Evolutionary conservation across 257 asterid species (phyloP).

Genomic region (Solanum etuberosum): DNA sequence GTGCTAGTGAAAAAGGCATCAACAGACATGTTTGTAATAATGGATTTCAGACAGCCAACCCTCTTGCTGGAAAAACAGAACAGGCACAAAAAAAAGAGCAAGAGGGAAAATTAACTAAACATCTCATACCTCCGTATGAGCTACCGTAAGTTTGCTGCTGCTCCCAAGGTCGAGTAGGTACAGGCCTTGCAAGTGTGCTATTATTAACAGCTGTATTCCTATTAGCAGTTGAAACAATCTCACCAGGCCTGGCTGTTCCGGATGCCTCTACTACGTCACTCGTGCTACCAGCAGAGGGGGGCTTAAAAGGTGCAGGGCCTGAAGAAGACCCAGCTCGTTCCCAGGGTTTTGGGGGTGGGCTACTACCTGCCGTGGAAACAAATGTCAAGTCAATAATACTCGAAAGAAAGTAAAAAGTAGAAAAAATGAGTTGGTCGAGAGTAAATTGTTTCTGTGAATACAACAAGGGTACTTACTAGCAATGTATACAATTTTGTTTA

Average conservation of each 20-base stretch:
- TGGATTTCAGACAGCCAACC: background rate
- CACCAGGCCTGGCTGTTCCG: constrained; percentile 90
- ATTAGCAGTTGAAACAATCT: constrained; percentile 55
- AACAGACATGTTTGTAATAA: background rate
- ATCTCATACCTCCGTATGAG: constrained; percentile 54
- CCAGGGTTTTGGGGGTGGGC: constrained; percentile 88
- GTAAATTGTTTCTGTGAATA: background rate
- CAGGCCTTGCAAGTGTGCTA: constrained; percentile 59
- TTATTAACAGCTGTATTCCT: constrained; percentile 32
- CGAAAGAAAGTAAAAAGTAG: background rate
- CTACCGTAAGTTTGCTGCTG: constrained; percentile 56
- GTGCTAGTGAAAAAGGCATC: background rate
- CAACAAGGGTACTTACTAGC: background rate
- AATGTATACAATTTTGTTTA: background rate
- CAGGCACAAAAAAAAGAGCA: background rate
- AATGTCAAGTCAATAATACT: background rate
- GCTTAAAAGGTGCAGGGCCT: constrained; percentile 78
- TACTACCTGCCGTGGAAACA: constrained; percentile 27
- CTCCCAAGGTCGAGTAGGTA: constrained; percentile 95
- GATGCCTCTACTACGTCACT: constrained; percentile 89
- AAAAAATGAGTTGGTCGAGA: background rate
- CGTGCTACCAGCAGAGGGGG: constrained; percentile 78
- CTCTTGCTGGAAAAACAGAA: background rate
- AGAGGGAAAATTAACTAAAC: background rate
- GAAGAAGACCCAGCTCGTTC: constrained; percentile 78